phyloP scores from a whole-genome alignment of 108 stramenopile species.

The Hondaea fermentalgiana region DNA sequence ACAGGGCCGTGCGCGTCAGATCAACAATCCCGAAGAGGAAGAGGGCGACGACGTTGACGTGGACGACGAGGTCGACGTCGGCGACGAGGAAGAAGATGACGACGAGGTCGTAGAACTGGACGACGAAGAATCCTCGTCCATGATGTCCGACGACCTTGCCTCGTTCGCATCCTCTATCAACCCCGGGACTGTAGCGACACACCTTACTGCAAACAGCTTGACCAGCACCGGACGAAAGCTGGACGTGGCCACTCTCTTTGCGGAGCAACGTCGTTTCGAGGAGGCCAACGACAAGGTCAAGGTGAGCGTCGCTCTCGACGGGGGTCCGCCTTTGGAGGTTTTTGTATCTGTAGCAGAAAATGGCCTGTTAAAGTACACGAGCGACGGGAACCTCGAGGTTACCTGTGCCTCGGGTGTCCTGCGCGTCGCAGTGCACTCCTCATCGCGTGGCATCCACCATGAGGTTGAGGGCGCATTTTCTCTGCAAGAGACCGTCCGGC shows the following conservation, averaged over 20 bases:
- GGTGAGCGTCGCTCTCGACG: neutral
- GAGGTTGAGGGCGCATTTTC: neutral
- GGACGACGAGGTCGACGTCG: neutral
- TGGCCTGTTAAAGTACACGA: neutral
- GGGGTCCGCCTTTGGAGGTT: neutral
- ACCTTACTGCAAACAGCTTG: neutral
- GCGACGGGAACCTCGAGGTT: neutral
- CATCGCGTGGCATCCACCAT: neutral
- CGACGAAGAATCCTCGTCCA: neutral
- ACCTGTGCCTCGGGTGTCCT: neutral
- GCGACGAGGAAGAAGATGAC: neutral
- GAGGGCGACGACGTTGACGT: neutral
- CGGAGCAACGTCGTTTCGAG: neutral
- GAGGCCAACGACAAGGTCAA: neutral
- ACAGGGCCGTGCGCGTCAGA: neutral
- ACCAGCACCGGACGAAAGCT: neutral
- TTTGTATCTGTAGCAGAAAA: neutral
- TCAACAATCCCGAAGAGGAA: neutral
- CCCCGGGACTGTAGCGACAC: neutral
- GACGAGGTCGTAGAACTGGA: neutral
- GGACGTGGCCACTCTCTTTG: neutral
- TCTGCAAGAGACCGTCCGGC: neutral
- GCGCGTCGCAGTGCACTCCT: neutral
- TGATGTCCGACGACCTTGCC: neutral
- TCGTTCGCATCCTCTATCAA: neutral